Evolutionary conservation across 805 yeast genomes (phyloP).

Genomic region (Kluyveromyces siamensis): DNA sequence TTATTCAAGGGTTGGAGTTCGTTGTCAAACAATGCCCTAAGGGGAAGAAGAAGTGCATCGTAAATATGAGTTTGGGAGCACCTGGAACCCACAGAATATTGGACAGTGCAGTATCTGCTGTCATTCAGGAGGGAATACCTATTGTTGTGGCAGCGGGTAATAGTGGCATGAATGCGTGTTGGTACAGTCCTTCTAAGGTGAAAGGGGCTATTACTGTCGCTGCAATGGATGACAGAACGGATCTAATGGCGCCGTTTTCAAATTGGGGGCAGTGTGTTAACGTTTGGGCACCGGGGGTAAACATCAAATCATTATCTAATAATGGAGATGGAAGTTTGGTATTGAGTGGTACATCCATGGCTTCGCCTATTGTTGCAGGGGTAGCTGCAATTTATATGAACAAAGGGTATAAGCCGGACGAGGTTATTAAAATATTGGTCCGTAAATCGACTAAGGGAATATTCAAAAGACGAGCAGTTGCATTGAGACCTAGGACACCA

Average conservation of each 20-base stretch:
- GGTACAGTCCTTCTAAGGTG: slow-evolving; percentile 81
- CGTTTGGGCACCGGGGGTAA: slow-evolving; percentile 74
- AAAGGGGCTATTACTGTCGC: slow-evolving; percentile 71
- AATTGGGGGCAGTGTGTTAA: slow-evolving; percentile 93
- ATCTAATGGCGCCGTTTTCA: slow-evolving; percentile 66
- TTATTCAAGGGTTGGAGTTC: slow-evolving; percentile 57
- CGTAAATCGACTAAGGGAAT: slow-evolving; percentile 38
- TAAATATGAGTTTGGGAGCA: slow-evolving; percentile 77
- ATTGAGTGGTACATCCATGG: slow-evolving; percentile 72
- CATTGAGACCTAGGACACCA: slow-evolving; percentile 47
- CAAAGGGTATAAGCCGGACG: slow-evolving; percentile 37
- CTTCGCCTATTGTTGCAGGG: slow-evolving; percentile 70
- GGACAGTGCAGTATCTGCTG: slow-evolving; percentile 70
- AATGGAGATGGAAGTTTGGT: slow-evolving; percentile 12
- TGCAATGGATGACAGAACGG: slow-evolving; percentile 71
- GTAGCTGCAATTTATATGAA: slow-evolving; percentile 46
- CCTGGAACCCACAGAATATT: slow-evolving; percentile 47
- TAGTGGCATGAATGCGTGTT: slow-evolving; percentile 66
- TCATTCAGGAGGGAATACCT: slow-evolving; percentile 60
- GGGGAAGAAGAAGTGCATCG: slow-evolving; percentile 43
- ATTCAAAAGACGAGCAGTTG: slow-evolving; percentile 38
- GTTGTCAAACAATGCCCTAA: slow-evolving; percentile 49
- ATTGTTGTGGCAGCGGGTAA: slow-evolving; percentile 87
- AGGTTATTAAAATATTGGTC: slow-evolving; percentile 36
- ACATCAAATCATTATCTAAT: slow-evolving; percentile 47